Percentiles rank a stretch among this genome's conserved stretches.
These are phyloP conservation scores for Cordyceps cicadae DNA, from an alignment of 2,329 filamentous ascomycete species.

Conservation along the genomic window DNA sequence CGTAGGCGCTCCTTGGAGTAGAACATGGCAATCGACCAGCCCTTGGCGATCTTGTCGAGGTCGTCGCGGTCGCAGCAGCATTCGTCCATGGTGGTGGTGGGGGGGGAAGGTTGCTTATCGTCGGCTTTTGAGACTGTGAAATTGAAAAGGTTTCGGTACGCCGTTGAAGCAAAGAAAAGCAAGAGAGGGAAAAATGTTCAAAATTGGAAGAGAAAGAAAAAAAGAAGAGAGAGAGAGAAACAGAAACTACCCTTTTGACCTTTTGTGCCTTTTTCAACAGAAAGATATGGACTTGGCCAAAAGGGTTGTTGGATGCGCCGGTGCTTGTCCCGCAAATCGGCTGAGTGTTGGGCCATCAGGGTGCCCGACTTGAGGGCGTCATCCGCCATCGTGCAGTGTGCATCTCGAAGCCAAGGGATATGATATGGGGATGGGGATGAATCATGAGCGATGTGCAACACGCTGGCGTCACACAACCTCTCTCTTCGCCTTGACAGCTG, in stretches of 20 bases:
- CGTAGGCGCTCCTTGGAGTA: constrained; percentile 28
- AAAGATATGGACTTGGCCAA: neutral
- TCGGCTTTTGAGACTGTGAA: neutral
- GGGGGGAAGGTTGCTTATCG: too few relatives aligned
- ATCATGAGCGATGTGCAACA: neutral
- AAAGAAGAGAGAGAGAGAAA: neutral
- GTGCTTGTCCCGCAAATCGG: constrained; percentile 1
- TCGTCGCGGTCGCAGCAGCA: constrained; percentile 20
- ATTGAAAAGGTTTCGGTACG: neutral
- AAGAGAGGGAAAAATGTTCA: neutral
- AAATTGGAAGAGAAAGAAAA: neutral
- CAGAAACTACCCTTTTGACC: neutral
- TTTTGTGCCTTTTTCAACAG: neutral
- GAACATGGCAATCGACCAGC: constrained; percentile 29
- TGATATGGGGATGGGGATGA: too few relatives aligned
- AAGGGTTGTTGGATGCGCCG: neutral
- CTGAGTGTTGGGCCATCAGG: neutral
- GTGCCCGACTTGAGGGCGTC: neutral
- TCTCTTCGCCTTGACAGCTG: neutral
- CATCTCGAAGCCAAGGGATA: neutral
- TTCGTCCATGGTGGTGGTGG: constrained; percentile 16
- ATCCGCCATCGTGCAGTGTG: neutral
- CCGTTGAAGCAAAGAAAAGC: neutral
- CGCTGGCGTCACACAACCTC: neutral
- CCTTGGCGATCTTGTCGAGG: constrained; percentile 28